A percentile compares a stretch with the other conserved stretches of the same genome.
phyloP scores from a whole-genome alignment of 176 grass and related monocot genomes.

The Neostapfia colusana region DNA sequence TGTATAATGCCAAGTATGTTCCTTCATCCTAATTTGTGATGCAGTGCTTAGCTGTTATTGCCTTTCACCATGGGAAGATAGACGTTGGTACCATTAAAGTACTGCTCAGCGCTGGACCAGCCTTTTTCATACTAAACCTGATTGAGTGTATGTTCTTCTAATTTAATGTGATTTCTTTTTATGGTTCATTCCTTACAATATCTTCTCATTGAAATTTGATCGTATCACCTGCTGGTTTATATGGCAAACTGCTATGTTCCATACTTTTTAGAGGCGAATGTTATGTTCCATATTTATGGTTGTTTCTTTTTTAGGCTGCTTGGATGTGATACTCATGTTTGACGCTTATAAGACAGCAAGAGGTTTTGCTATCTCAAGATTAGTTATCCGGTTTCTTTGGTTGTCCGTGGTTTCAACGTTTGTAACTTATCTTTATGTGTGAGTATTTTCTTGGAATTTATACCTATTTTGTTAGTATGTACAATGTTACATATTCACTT shows the following conservation, averaged over 20 bases:
- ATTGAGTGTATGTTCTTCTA: constrained; percentile 64
- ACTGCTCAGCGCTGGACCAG: constrained; percentile 84
- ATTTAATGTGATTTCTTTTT: constrained; percentile 37
- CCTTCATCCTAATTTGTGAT: constrained; percentile 26
- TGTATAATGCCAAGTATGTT: constrained; percentile 15
- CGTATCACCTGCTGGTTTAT: background rate
- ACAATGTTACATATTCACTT: constrained; percentile 28
- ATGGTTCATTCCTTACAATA: background rate
- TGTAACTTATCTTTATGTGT: constrained; percentile 89
- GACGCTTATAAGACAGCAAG: constrained; percentile 85
- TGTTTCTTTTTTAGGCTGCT: constrained; percentile 65
- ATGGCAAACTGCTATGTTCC: background rate
- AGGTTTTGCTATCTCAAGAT: constrained; percentile 90
- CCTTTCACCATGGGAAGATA: constrained; percentile 70
- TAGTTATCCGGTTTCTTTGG: constrained; percentile 81
- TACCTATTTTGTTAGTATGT: constrained; percentile 13
- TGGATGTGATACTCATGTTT: constrained; percentile 91
- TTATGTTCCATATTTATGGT: constrained; percentile 6
- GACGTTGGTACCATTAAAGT: constrained; percentile 79
- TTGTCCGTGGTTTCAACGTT: constrained; percentile 66
- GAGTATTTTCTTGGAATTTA: constrained; percentile 45
- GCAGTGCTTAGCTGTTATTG: constrained; percentile 83
- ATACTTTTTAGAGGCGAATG: background rate
- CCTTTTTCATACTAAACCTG: constrained; percentile 85
- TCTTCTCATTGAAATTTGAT: constrained; percentile 16